Base-by-base conservation (phyloP, 768 basidiomycete genomes). In the Multifurca ochricompacta region DNA sequence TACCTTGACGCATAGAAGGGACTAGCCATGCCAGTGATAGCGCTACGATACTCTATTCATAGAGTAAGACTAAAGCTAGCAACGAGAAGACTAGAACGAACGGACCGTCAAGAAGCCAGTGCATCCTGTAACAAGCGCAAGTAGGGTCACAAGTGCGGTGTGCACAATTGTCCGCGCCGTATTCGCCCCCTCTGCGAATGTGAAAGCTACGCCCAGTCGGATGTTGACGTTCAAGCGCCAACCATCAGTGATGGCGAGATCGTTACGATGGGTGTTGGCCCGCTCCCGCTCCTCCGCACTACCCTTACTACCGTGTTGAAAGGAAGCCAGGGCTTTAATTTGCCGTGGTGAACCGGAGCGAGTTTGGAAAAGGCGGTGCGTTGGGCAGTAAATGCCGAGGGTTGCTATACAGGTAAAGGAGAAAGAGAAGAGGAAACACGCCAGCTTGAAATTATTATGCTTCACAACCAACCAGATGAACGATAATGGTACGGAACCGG, bases 61-160 rank as follows among this genome's bases (percentile, higher is more conserved):
- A 23, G 23, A 34, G 51, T 10, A 41, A 23, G 28, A n/a, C n/a
- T 3, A 2, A n/a, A 21, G 8, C 6, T 14, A 32, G 13, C 2
- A 1, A 9, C 4, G 7, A 23, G 25, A 25, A 9, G 3, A 5
- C 21, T 7, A 35, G 23, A 19, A 50, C 13, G 8, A 18, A 51
- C 59, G 31, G 35, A 61, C 59, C 41, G 53, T 32, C 7, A 54
- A 44, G 35, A 61, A 54, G 9, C 59, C 59, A 4, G 53, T 48
- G 53, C 45, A 44, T n/a, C 59, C 59, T 13, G 27, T 18, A 14
- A 32, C 39, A 10, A 59, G 8, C 2, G 53, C 53, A 16, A 59
- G 9, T 8, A 52, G 6, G 3, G 54, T 35, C 14, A 61, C 43
- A 6, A 51, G 2, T 14, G 30, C 0, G 11, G 57, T 37, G n/a